These are phyloP conservation scores for Cladorrhinum sp. DNA, from an alignment of 2,329 filamentous ascomycete genomes.

Conservation along the genomic window DNA sequence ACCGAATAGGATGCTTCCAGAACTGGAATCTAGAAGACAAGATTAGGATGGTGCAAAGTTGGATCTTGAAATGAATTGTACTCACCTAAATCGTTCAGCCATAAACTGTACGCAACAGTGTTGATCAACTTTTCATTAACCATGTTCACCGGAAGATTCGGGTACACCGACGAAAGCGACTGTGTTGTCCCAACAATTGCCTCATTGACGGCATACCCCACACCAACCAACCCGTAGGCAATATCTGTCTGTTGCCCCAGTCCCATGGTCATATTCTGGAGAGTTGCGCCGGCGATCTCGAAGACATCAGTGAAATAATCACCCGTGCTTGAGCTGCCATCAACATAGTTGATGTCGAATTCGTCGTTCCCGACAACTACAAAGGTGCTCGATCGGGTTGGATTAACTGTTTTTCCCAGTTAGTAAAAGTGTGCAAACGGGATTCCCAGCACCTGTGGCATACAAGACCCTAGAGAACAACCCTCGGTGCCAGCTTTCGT, in stretches of 20 bases:
- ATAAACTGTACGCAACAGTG: slow-evolving; percentile 68
- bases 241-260: slow-evolving; percentile 54
- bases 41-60: neutral
- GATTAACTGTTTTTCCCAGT: slow-evolving; percentile 41
- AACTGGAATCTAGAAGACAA: slow-evolving; percentile 46
- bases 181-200: slow-evolving; percentile 38
- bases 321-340: slow-evolving; percentile 54
- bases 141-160: slow-evolving; percentile 65
- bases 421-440: neutral
- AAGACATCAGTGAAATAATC: slow-evolving; percentile 60
- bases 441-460: neutral
- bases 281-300: slow-evolving; percentile 47
- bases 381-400: slow-evolving; percentile 46
- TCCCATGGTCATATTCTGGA: slow-evolving; percentile 59
- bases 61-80: neutral
- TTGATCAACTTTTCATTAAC: slow-evolving; percentile 61
- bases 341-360: slow-evolving; percentile 62
- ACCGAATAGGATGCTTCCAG: slow-evolving; percentile 73
- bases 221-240: slow-evolving; percentile 56
- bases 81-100: slow-evolving; percentile 55
- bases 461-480: slow-evolving; percentile 30
- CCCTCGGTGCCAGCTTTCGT: slow-evolving; percentile 12
- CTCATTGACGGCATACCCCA: slow-evolving; percentile 58
- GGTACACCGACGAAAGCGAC: slow-evolving; percentile 37
- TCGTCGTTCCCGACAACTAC: slow-evolving; percentile 38